Evolutionary conservation across 345 rosid genomes (phyloP), one percentile per base, ranked within the genome.

Genomic region (Euphorbia lathyris): DNA sequence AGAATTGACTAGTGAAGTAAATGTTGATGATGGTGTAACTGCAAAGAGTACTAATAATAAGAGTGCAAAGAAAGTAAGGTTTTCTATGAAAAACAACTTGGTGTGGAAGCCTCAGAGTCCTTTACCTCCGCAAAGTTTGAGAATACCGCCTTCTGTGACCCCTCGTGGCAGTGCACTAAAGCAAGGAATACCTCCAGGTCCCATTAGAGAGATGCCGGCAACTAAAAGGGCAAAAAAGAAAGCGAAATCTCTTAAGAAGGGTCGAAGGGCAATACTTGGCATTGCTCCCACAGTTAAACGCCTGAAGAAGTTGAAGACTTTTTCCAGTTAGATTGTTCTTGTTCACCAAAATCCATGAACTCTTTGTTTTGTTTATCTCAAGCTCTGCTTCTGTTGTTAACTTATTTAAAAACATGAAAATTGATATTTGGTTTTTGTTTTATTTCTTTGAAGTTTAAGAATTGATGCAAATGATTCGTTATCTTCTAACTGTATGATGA

Each of bases 81-180:
- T 95, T 56, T 87, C 97, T 11, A 92, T 90, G 92, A 90, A 85
- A 71, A 90, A 79, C 81, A 95, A 92, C 82, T 72, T 95, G 85
- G 96, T 92, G 43, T 95, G 99, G 99, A 95, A 92, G 77, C 96
- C 99, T 12, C 96, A 92, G 59, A 90, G 81, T 74, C 99, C 99
- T 50, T 72, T 95, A 63, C 99, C 99, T 70, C 99, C 97, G 16
- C 87, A 92, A 67, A 85, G 83, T 72, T 71, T 95, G 84, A 90
- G 99, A 80, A 73, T 92, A 79, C 99, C 99, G 0, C 97, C 99
- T 2, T 88, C 99, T 67, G 90, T 84, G 65, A 90, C 93, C 13
- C 99, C 99, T 7, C 81, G 99, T 78, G 99, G 99, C 76, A 95
- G 99, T 84, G 99, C 99, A 22, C 90, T 95, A 22, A 95, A 95